These are phyloP conservation scores for Coemansia sp. DNA, from an alignment of 192 early-diverging fungal species.

Conservation along the genomic window DNA sequence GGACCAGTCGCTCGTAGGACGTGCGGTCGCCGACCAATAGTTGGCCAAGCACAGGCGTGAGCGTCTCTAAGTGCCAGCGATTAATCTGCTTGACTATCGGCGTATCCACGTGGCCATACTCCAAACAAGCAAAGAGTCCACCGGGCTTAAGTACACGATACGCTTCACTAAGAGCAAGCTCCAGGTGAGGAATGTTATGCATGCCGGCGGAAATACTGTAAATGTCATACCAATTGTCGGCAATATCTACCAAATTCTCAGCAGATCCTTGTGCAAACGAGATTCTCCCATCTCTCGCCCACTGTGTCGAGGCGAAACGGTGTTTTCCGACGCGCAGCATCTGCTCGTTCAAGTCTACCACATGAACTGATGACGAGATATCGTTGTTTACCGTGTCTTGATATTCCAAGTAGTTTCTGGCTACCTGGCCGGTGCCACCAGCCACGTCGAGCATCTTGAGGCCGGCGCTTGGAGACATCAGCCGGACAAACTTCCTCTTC, in stretches of 20 bases:
- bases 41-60: slow-evolving; percentile 80
- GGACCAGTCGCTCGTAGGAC: slow-evolving; percentile 90
- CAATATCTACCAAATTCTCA: slow-evolving; percentile 71
- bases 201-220: slow-evolving; percentile 99
- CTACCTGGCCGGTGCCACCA: slow-evolving; percentile 95
- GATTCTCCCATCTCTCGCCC: slow-evolving; percentile 58
- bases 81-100: slow-evolving; percentile 75
- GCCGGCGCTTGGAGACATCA: slow-evolving; percentile 71
- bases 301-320: slow-evolving; percentile 55
- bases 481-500: slow-evolving; percentile 86
- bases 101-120: slow-evolving; percentile 85
- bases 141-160: slow-evolving; percentile 91
- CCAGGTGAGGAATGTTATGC: slow-evolving; percentile 90
- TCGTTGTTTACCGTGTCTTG: slow-evolving; percentile 68
- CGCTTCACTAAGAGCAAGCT: slow-evolving; percentile 81
- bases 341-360: slow-evolving; percentile 93
- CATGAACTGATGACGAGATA: slow-evolving; percentile 59
- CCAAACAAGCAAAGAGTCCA: slow-evolving; percentile 88
- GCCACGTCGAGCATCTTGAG: slow-evolving; percentile 91
- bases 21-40: slow-evolving; percentile 78
- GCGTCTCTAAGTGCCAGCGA: slow-evolving; percentile 83
- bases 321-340: slow-evolving; percentile 87
- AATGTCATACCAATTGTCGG: slow-evolving; percentile 78
- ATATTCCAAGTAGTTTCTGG: slow-evolving; percentile 85
- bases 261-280: slow-evolving; percentile 84